Conservation (phyloP, 108 stramenopile genomes). For the Cyclotella choctawhatcheeana region DNA sequence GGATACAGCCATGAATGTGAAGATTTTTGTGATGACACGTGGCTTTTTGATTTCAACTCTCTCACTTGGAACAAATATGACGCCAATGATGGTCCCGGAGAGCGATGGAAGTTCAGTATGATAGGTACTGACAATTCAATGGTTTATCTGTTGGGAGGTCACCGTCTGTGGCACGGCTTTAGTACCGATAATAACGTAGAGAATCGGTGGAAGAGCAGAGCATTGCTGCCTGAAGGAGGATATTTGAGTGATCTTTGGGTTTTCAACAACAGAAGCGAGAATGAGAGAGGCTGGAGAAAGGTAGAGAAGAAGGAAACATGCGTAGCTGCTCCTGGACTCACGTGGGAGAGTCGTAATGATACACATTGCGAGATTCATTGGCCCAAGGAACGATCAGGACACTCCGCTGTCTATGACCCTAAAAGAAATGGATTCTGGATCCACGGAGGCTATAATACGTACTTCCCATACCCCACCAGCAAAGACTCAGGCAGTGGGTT, state of each 20-base stretch:
- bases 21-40: conserved; percentile 88
- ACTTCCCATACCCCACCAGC: conserved; percentile 78
- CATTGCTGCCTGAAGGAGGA: conserved; percentile 67
- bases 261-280: conserved; percentile 30
- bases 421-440: conserved; percentile 68
- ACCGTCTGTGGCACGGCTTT: conserved; percentile 89
- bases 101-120: conserved; percentile 67
- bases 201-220: conserved; percentile 64
- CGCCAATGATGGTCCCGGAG: conserved; percentile 52
- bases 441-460: conserved; percentile 81
- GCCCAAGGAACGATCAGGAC: conserved; percentile 74
- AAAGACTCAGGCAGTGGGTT: conserved; percentile 56
- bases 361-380: conserved; percentile 60
- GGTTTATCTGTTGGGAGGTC: conserved; percentile 81
- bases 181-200: conserved; percentile 67
- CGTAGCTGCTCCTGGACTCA: conserved; percentile 50
- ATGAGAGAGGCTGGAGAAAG: conserved; percentile 30
- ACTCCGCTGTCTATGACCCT: conserved; percentile 64
- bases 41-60: conserved; percentile 74
- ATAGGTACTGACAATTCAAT: conserved; percentile 23
- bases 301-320: conserved; percentile 52
- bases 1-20: conserved; percentile 81
- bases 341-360: conserved; percentile 72
- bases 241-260: conserved; percentile 85
- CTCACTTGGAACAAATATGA: conserved; percentile 63